Conservation (phyloP, 2,329 filamentous ascomycete species). For the Coleophoma eucalyptorum region DNA sequence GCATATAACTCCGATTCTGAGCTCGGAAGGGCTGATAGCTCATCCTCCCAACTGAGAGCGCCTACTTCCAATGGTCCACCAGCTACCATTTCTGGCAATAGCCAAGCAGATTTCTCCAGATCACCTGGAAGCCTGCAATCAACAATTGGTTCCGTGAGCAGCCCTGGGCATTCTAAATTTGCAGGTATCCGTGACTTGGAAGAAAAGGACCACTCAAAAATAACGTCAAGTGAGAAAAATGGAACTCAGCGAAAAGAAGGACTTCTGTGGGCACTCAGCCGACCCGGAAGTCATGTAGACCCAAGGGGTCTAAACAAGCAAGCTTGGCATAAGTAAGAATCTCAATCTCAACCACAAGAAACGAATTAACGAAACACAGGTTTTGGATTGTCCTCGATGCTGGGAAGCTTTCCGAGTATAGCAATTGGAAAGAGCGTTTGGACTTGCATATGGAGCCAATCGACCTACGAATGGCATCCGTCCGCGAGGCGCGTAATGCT, state of each 20-base stretch:
- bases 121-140: conserved; percentile 53
- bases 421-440: conserved; percentile 97
- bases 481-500: conserved; percentile 89
- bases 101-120: conserved; percentile 34
- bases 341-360: background rate
- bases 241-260: conserved; percentile 85
- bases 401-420: conserved; percentile 95
- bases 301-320: conserved; percentile 94
- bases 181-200: conserved; percentile 91
- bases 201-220: conserved; percentile 64
- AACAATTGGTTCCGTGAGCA: conserved; percentile 34
- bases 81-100: conserved; percentile 26
- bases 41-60: conserved; percentile 60
- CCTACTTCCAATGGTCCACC: conserved; percentile 39
- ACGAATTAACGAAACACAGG: conserved; percentile 42
- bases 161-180: conserved; percentile 62
- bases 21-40: conserved; percentile 70
- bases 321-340: conserved; percentile 92
- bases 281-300: conserved; percentile 90
- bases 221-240: conserved; percentile 49
- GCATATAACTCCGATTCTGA: conserved; percentile 61
- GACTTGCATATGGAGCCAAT: conserved; percentile 98
- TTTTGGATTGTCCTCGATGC: conserved; percentile 99
- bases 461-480: conserved; percentile 93
- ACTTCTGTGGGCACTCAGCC: conserved; percentile 87